Evolutionary conservation across 306 rosid genomes (phyloP).

Genomic region (Prunus padus): DNA sequence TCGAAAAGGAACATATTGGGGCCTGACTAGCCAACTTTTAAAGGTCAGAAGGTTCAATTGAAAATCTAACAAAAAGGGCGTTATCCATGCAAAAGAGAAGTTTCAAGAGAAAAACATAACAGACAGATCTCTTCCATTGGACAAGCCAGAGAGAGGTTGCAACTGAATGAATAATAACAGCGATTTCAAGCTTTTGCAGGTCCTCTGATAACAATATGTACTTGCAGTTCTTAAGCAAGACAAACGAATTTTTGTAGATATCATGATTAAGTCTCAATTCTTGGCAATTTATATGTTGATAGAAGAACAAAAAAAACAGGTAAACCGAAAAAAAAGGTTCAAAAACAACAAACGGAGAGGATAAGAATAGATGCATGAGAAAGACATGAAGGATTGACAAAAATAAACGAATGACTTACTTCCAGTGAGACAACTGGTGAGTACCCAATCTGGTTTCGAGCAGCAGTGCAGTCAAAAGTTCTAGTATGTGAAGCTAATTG

Average conservation of each 20-base stretch:
- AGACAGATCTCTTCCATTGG: background rate
- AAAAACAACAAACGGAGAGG: background rate
- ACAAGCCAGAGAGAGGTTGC: background rate
- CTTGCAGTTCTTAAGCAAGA: background rate
- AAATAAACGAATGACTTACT: constrained; percentile 36
- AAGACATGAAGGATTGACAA: constrained; percentile 6
- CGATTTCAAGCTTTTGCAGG: background rate
- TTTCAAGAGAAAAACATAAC: background rate
- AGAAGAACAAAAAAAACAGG: no score
- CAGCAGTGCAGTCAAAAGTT: constrained; percentile 67
- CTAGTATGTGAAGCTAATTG: constrained; percentile 59
- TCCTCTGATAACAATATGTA: background rate
- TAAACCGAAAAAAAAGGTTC: background rate
- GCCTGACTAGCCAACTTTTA: constrained; percentile 1
- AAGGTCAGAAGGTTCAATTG: background rate
- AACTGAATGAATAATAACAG: background rate
- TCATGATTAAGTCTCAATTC: background rate
- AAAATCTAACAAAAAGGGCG: background rate
- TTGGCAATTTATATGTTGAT: no score
- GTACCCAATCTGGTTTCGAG: constrained; percentile 65
- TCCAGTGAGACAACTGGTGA: constrained; percentile 65
- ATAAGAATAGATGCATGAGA: background rate
- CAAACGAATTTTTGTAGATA: background rate
- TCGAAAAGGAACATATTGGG: background rate
- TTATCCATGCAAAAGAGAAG: no score